Base-by-base conservation (phyloP, 2,329 filamentous ascomycete genomes). In the Balansia obtecta region DNA sequence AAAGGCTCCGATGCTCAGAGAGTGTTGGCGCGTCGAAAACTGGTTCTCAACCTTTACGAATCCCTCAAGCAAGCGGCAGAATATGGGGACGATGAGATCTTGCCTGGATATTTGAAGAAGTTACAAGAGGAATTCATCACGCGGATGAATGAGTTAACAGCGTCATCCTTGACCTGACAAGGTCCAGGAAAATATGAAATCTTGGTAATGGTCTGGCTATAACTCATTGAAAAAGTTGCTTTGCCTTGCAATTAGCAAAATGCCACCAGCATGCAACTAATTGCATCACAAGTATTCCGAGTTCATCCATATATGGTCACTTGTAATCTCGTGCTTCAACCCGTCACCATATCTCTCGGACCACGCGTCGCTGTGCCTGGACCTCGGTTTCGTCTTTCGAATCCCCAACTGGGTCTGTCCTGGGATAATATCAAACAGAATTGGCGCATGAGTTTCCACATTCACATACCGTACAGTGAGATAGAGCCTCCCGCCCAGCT, bases 21-120 rank as follows among this genome's bases (percentile, higher is more conserved):
- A 6, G 66, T 83, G 20, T 71, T 79, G 9, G 74, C 77, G n/a
- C 77, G 83, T 34, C 73, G 88, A 22, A 90, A 85, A 54, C 66
- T 95, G 12, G 74, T 95, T 1, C 69, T 93, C 8, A 81, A 80
- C 33, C 66, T 95, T 12, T 77, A 80, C 45, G 87, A 89, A 56
- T 81, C 86, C 44, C 70, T 96, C 27, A 63, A 77, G 12, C 85
- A 93, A 52, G 83, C 85, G 0, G 69, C 73, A 1, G 72, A 80
- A 15, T 83, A 84, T 0, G 72, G 70, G 0, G 83, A 83, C 33
- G 79, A 83, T 0, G 73, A 76, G 2, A 72, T 79, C 0, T 67
- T 95, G 32, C 59, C 60, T 0, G 58, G 56, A 0, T 67, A 67
- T 39, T 47, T 68, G 22, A 46, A 50, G n/a, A 50, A 56, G 4